Conservation (phyloP, 225 moss, liverwort and hornwort genomes). For the Straminergon stramineum region DNA sequence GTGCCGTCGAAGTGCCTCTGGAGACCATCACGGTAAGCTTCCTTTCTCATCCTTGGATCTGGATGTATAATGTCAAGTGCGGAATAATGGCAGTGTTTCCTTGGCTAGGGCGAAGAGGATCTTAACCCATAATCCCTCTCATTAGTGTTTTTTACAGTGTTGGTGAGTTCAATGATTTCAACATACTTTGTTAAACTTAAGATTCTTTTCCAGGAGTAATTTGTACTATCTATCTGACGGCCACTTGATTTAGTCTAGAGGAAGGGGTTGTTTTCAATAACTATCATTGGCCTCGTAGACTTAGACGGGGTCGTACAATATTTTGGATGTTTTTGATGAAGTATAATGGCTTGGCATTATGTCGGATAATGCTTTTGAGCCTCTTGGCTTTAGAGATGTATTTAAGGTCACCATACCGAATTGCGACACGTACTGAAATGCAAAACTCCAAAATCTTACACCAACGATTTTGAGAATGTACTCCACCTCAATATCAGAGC, state of each 20-base stretch:
- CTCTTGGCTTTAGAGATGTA: background rate
- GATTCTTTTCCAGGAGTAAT: background rate
- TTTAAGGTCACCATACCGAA: background rate
- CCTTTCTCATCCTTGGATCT: background rate
- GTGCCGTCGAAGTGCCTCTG: slow-evolving; percentile 58
- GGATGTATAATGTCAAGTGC: too few relatives aligned
- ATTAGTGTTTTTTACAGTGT: background rate
- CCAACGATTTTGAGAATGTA: background rate
- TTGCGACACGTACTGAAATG: background rate
- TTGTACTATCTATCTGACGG: background rate
- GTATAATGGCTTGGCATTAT: background rate
- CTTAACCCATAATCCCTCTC: background rate
- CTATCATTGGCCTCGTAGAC: background rate
- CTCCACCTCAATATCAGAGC: background rate
- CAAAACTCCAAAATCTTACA: background rate
- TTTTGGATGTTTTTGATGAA: background rate
- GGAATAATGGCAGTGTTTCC: background rate
- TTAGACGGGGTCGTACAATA: background rate
- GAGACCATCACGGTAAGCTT: slow-evolving; percentile 48
- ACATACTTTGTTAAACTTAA: background rate
- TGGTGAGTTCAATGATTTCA: background rate
- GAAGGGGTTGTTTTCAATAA: background rate
- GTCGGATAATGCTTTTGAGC: background rate
- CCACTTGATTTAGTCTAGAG: background rate
- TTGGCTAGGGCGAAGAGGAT: background rate